Conservation (phyloP, 805 yeast genomes). For the Kodamaea neixiangensis region DNA sequence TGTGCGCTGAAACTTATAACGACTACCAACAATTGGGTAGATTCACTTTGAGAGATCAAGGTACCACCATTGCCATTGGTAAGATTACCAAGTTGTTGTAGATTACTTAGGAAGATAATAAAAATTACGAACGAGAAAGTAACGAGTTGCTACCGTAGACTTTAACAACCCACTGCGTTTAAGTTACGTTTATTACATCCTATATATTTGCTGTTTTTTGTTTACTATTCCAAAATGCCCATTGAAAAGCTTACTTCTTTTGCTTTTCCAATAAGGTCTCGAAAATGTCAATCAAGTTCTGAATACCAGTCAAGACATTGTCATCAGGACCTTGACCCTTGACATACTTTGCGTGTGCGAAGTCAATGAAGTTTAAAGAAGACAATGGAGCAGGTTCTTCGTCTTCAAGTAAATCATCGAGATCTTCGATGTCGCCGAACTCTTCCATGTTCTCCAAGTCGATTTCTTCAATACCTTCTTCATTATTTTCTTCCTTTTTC, state of each 20-base stretch:
- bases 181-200: neutral
- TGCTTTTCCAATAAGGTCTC: conserved; percentile 24
- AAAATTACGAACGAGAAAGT: neutral
- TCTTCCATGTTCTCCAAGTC: conserved; percentile 4
- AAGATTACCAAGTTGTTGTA: conserved; percentile 87
- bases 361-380: conserved; percentile 73
- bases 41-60: conserved; percentile 98
- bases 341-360: conserved; percentile 77
- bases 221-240: neutral
- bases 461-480: neutral
- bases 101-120: neutral
- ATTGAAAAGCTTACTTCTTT: neutral
- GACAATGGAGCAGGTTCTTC: conserved; percentile 44
- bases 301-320: conserved; percentile 68
- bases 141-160: no score
- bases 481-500: conserved; percentile 10
- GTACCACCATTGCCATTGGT: conserved; percentile 97
- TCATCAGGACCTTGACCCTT: conserved; percentile 72
- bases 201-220: neutral
- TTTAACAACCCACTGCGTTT: neutral
- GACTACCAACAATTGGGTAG: conserved; percentile 97
- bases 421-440: conserved; percentile 6
- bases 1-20: conserved; percentile 89
- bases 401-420: conserved; percentile 6
- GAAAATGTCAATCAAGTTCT: conserved; percentile 53